Evolutionary conservation across 2,329 filamentous ascomycete genomes (phyloP).

Genomic region (Endoconidiophora polonica): DNA sequence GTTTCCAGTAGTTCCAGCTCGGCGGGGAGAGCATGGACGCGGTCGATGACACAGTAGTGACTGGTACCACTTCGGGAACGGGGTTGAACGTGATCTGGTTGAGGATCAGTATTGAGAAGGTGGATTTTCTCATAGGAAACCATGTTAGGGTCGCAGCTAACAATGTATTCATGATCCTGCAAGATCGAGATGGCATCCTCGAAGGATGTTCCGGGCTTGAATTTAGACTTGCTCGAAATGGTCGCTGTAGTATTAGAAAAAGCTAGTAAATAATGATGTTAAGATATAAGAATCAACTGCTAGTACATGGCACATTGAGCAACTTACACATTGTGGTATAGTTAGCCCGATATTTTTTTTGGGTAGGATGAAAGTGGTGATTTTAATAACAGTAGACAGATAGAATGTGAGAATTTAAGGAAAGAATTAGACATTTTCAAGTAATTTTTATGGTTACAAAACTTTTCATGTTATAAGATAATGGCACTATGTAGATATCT

Average conservation of each 20-base stretch:
- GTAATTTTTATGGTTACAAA: too few species aligned
- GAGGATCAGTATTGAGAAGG: conserved; percentile 16
- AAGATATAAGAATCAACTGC: too few species aligned
- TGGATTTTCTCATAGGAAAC: conserved; percentile 25
- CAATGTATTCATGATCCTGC: conserved; percentile 35
- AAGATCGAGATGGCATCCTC: conserved; percentile 28
- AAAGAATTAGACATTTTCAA: too few species aligned
- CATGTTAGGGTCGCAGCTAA: conserved; percentile 36
- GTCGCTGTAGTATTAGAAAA: conserved; percentile 29
- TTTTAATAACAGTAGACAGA: too few species aligned
- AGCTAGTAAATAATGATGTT: conserved; percentile 13
- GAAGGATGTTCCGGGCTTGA: conserved; percentile 24
- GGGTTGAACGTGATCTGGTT: conserved; percentile 12
- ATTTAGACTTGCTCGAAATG: conserved; percentile 26
- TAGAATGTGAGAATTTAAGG: too few species aligned
- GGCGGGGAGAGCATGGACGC: conserved; percentile 34
- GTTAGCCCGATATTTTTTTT: too few species aligned
- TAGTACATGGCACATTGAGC: too few species aligned
- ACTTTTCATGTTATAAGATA: too few species aligned
- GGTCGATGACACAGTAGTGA: conserved; percentile 32
- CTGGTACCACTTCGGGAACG: conserved; percentile 16
- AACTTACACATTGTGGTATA: too few species aligned
- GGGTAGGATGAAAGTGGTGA: too few species aligned
- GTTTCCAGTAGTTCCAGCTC: conserved; percentile 34
- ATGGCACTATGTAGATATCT: too few species aligned